Evolutionary conservation across 495 filamentous ascomycete genomes (phyloP).

Genomic region (Xylaria scruposa): DNA sequence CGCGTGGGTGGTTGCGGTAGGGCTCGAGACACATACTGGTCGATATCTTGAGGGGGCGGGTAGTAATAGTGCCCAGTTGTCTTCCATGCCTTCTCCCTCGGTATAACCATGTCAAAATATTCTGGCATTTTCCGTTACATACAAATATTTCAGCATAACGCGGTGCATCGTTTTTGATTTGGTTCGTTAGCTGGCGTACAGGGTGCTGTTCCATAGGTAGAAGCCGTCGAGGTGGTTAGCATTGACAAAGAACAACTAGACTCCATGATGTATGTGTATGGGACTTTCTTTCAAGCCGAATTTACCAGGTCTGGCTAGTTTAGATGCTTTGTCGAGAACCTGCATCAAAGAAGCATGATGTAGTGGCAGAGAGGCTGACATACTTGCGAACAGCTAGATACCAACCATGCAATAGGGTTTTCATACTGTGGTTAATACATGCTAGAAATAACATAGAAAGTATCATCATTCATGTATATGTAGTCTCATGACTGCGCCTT

Average conservation of each 20-base stretch:
- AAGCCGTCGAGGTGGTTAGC: neutral
- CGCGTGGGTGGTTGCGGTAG: constrained; percentile 17
- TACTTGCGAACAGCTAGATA: neutral
- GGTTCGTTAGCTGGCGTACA: neutral
- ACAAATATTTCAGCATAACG: neutral
- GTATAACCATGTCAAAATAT: neutral
- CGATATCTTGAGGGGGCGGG: constrained; percentile 14
- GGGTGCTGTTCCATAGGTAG: neutral
- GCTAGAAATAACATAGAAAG: neutral
- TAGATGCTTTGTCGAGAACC: constrained; percentile 10
- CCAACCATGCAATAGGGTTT: neutral
- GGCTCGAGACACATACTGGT: constrained; percentile 17
- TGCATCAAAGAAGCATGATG: constrained; percentile 6
- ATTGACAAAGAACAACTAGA: constrained; percentile 14
- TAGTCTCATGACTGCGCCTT: neutral
- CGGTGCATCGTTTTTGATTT: neutral
- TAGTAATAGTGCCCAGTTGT: neutral
- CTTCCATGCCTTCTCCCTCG: neutral
- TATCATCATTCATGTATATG: neutral
- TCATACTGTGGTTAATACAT: neutral
- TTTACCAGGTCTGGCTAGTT: neutral
- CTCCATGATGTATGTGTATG: neutral
- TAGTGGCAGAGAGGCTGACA: neutral
- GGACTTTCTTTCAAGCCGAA: neutral
- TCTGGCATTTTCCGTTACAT: constrained; percentile 19